Evolutionary conservation across 2,329 filamentous ascomycete species (phyloP), one percentile per base, ranked within the genome.

Genomic region (Alternaria sp.): DNA sequence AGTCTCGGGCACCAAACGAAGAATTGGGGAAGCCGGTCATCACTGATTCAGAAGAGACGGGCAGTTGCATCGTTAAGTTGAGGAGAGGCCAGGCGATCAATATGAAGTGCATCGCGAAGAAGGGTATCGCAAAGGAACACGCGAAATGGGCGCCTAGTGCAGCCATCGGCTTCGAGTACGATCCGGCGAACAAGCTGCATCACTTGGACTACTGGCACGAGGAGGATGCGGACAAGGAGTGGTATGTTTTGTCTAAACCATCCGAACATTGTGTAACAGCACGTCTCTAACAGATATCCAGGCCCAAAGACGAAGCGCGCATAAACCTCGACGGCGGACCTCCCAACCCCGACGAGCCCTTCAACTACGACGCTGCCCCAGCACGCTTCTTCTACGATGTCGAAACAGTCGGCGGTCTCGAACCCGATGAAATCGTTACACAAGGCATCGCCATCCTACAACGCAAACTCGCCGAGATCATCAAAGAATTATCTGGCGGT

Each of bases 71-170:
- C 69, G 92, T 91, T 75, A 98, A 98, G 85, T 83, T 99, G 77
- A 87, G 95, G 62, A 91, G 90, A 76, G 93, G 91, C 3, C 96
- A 99, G 82, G 93, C 97, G 81, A 83, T 99, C 64, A 91, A 93
- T 79, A 88, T 99, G 76, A 92, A 88, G 65, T 98, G 95, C 78
- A 91, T 97, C 69, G 96, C 95, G 54, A 97, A 97, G 86, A 98
- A 98, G 86, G 96, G 96, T 1, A 98, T 98, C 69, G 94, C 95
- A 40, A 99, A 99, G 85, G 96, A 99, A 80, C 96, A 99, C 81
- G 93, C 96, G 10, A 99, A 99, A 81, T 99, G 96, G 96, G 92
- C 93, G 74, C 94, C 96, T 2, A 95, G 92, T 36, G 88, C 93
- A 44, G 96, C 96, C 4, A 90, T 99, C 44, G 94, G 93, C 23